These are phyloP conservation scores for Plenodomus tracheiphilus DNA, from an alignment of 2,329 filamentous ascomycete genomes.

Conservation along the genomic window DNA sequence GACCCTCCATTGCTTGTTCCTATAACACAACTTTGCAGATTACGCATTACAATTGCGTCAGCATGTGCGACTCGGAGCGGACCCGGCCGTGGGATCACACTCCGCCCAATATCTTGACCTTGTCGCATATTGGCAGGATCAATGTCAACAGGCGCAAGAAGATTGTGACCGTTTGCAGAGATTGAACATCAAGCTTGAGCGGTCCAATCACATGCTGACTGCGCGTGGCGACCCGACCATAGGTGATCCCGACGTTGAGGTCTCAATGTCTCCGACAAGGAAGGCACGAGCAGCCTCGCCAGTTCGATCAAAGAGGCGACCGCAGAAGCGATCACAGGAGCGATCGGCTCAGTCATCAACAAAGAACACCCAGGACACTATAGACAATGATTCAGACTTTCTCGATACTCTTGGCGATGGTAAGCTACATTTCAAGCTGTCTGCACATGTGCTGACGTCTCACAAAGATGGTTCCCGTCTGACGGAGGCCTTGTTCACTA, in stretches of 20 bases:
- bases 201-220: slow-evolving; percentile 27
- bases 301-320: slow-evolving; percentile 16
- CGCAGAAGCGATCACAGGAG: slow-evolving; percentile 8
- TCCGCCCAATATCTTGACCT: slow-evolving; percentile 44
- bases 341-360: slow-evolving; percentile 7
- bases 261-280: slow-evolving; percentile 18
- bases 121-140: slow-evolving; percentile 45
- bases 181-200: slow-evolving; percentile 30
- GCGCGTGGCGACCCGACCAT: slow-evolving; percentile 1
- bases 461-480: slow-evolving; percentile 14
- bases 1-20: neutral
- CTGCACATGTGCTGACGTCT: slow-evolving; percentile 6
- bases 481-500: slow-evolving; percentile 31
- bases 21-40: slow-evolving; percentile 16
- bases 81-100: slow-evolving; percentile 23
- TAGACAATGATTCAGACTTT: slow-evolving; percentile 32
- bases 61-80: slow-evolving; percentile 33
- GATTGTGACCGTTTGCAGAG: slow-evolving; percentile 25
- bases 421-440: neutral
- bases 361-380: slow-evolving; percentile 21
- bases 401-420: slow-evolving; percentile 26
- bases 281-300: slow-evolving; percentile 17
- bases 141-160: slow-evolving; percentile 25
- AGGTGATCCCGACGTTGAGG: neutral
- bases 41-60: slow-evolving; percentile 40